Conservation (phyloP, 306 rosid genomes). For the Sphenostylis stenocarpa region DNA sequence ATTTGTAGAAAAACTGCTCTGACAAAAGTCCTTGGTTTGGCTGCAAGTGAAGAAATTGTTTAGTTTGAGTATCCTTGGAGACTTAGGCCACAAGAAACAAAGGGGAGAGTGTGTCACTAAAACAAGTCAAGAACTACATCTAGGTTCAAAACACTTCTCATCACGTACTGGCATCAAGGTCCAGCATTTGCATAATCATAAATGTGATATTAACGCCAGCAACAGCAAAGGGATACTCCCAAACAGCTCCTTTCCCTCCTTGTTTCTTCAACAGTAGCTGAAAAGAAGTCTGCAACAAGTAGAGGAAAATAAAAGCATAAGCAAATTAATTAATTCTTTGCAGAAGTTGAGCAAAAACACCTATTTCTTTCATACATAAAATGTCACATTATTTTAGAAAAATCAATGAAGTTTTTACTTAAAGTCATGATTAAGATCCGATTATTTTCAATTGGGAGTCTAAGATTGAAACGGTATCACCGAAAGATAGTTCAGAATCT, state of each 20-base stretch:
- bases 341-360: neutral
- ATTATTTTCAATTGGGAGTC: neutral
- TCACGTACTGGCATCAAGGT: conserved; percentile 68
- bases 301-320: neutral
- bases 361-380: neutral
- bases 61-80: neutral
- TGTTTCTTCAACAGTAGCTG: conserved; percentile 68
- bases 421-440: neutral
- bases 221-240: conserved; percentile 88
- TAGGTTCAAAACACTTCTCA: conserved; percentile 7
- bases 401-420: neutral
- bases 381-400: neutral
- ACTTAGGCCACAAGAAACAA: neutral
- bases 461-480: neutral
- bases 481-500: conserved; percentile 31
- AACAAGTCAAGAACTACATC: neutral
- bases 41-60: conserved; percentile 55
- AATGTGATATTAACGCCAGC: conserved; percentile 90
- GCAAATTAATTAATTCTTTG: neutral
- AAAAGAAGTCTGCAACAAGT: conserved; percentile 58
- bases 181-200: conserved; percentile 92
- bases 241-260: conserved; percentile 72
- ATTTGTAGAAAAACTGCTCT: conserved; percentile 78
- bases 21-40: conserved; percentile 68
- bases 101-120: conserved; percentile 5